Percentiles rank a stretch among this genome's conserved stretches.
phyloP scores from a whole-genome alignment of 768 basidiomycete species.

The Lactarius tabidus region DNA sequence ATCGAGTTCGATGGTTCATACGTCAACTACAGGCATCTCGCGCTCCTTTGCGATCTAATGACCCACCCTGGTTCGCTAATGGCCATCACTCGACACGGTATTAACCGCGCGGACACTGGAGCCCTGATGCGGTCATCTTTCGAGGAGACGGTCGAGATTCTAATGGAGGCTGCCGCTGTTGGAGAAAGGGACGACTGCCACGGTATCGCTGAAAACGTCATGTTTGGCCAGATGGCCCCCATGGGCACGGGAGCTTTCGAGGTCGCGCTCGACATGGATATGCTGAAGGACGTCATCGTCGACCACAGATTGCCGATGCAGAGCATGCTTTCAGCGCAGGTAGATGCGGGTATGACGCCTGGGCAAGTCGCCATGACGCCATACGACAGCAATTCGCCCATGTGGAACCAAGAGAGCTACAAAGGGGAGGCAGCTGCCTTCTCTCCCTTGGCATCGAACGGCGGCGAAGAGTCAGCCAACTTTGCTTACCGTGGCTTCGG shows the following conservation, averaged over 20 bases:
- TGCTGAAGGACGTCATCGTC: conserved; percentile 97
- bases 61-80: conserved; percentile 91
- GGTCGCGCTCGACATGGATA: conserved; percentile 92
- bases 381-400: conserved; percentile 88
- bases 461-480: conserved; percentile 73
- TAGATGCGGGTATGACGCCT: conserved; percentile 87
- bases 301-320: conserved; percentile 91
- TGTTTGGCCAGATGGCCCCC: conserved; percentile 99
- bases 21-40: conserved; percentile 97
- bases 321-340: conserved; percentile 69
- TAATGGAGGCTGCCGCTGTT: conserved; percentile 97
- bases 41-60: conserved; percentile 97
- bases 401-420: conserved; percentile 70
- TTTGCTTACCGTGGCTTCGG: conserved; percentile 76
- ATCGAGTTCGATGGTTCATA: conserved; percentile 99
- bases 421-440: conserved; percentile 87
- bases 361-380: conserved; percentile 95
- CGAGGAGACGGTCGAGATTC: conserved; percentile 98
- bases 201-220: conserved; percentile 97
- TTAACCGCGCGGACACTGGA: conserved; percentile 98
- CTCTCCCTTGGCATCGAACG: conserved; percentile 87
- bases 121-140: conserved; percentile 98
- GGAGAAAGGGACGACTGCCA: conserved; percentile 99
- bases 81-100: conserved; percentile 99
- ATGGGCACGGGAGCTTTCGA: conserved; percentile 99